Percentiles rank a stretch among this genome's conserved stretches.
Conservation (phyloP, 2,329 filamentous ascomycete genomes). For the Cladosporium sp. region DNA sequence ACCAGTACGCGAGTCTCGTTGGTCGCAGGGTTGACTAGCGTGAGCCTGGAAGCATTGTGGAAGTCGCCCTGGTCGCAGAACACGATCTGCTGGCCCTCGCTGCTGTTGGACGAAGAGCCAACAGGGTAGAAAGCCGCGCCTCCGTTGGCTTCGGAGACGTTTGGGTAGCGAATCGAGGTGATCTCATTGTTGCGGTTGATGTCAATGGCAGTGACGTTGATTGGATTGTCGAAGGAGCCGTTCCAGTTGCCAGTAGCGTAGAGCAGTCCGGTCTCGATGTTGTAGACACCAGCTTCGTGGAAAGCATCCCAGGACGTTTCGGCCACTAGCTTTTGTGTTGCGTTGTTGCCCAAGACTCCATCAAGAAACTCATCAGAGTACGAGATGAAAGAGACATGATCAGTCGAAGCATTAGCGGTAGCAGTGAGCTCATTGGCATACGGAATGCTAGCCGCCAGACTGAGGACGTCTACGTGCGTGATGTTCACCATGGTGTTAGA, state of each 20-base stretch:
- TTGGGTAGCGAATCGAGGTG: constrained; percentile 29
- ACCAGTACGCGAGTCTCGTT: constrained; percentile 44
- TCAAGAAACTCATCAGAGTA: constrained; percentile 34
- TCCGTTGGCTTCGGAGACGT: constrained; percentile 35
- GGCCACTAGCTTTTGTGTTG: constrained; percentile 31
- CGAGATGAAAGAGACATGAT: constrained; percentile 32
- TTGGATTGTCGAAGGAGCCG: constrained; percentile 33
- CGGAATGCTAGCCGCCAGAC: constrained; percentile 34
- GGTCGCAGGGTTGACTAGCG: constrained; percentile 31
- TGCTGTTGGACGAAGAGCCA: constrained; percentile 33
- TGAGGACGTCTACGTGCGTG: constrained; percentile 35
- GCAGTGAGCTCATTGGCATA: constrained; percentile 33
- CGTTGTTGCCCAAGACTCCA: constrained; percentile 36
- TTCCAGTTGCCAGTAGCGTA: constrained; percentile 47
- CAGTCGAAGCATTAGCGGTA: constrained; percentile 33
- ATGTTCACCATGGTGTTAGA: constrained; percentile 35
- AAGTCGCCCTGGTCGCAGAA: constrained; percentile 38
- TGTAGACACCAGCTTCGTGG: constrained; percentile 44
- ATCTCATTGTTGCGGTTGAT: constrained; percentile 32
- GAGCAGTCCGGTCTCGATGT: constrained; percentile 39
- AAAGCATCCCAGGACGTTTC: constrained; percentile 34
- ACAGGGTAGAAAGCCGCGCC: constrained; percentile 35
- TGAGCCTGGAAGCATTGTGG: constrained; percentile 29
- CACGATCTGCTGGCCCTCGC: constrained; percentile 34
- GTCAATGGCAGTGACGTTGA: constrained; percentile 39